A percentile compares a stretch with the other conserved stretches of the same genome.
These are phyloP conservation scores for Saccharata proteae DNA, from an alignment of 2,329 filamentous ascomycete species.

Conservation along the genomic window DNA sequence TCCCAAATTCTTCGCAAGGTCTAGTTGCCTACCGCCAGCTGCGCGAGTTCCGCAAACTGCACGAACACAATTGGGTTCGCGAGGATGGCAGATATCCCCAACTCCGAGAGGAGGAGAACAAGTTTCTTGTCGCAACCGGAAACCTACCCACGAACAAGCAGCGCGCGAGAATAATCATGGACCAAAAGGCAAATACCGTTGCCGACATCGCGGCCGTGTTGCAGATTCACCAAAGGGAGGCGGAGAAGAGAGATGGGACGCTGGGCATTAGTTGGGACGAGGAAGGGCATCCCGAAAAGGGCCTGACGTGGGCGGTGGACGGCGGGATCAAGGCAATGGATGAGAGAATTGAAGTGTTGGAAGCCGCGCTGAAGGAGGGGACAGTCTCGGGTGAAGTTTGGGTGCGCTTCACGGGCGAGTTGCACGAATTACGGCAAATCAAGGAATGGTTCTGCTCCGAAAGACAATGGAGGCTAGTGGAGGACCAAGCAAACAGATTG, in stretches of 20 bases:
- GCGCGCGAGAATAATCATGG: constrained; percentile 43
- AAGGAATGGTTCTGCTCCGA: too few relatives aligned
- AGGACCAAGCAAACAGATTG: too few relatives aligned
- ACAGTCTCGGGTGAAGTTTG: too few relatives aligned
- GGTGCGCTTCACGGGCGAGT: too few relatives aligned
- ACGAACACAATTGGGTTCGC: constrained; percentile 42
- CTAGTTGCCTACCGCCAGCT: constrained; percentile 45
- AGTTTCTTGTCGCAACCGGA: constrained; percentile 29
- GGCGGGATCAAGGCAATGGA: too few relatives aligned
- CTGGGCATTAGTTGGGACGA: too few relatives aligned
- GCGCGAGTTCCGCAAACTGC: constrained; percentile 47
- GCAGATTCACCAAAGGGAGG: constrained; percentile 32
- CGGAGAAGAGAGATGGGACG: constrained; percentile 14
- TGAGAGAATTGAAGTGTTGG: constrained; percentile 2
- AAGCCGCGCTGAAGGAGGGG: background rate
- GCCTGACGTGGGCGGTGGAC: too few relatives aligned
- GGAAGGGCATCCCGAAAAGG: too few relatives aligned
- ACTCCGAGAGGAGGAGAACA: constrained; percentile 19
- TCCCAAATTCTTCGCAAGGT: constrained; percentile 37
- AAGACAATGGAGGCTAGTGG: too few relatives aligned
- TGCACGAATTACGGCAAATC: too few relatives aligned
- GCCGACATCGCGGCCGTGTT: constrained; percentile 49
- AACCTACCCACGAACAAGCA: constrained; percentile 35
- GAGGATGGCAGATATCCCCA: constrained; percentile 12
- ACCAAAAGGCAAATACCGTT: constrained; percentile 51